Conservation (phyloP, 257 asterid species). For the Solanum ossicruentum region DNA sequence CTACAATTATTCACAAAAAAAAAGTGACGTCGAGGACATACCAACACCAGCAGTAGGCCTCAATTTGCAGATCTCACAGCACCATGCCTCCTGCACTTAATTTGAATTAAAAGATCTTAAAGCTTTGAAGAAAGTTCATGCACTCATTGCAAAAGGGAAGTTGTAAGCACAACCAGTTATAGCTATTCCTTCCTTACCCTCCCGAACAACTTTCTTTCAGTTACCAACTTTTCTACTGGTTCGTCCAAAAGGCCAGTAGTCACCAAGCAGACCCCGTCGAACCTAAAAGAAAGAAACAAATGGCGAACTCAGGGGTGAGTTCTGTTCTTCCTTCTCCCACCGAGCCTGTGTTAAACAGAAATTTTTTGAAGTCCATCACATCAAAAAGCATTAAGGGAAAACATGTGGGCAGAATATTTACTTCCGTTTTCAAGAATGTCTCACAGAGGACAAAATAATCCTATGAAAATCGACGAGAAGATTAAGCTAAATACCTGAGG, state of each 20-base stretch:
- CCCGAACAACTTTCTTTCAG: not conserved
- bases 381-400: not conserved
- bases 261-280: too few species aligned
- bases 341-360: too few species aligned
- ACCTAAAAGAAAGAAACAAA: too few species aligned
- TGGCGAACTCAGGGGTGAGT: too few species aligned
- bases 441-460: not conserved
- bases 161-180: too few species aligned
- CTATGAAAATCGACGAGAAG: not conserved
- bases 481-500: conserved; percentile 5
- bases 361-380: too few species aligned
- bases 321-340: too few species aligned
- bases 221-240: too few species aligned
- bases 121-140: not conserved
- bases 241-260: too few species aligned
- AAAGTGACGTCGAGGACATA: not conserved
- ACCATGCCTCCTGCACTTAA: conserved; percentile 16
- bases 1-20: not conserved
- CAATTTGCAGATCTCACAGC: conserved; percentile 9
- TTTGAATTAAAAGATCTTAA: not conserved
- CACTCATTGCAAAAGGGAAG: too few species aligned
- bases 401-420: not conserved
- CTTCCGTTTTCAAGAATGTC: not conserved
- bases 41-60: conserved; percentile 18
- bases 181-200: too few species aligned